phyloP scores from a whole-genome alignment of 768 basidiomycete genomes.

The Suillus brevipes region DNA sequence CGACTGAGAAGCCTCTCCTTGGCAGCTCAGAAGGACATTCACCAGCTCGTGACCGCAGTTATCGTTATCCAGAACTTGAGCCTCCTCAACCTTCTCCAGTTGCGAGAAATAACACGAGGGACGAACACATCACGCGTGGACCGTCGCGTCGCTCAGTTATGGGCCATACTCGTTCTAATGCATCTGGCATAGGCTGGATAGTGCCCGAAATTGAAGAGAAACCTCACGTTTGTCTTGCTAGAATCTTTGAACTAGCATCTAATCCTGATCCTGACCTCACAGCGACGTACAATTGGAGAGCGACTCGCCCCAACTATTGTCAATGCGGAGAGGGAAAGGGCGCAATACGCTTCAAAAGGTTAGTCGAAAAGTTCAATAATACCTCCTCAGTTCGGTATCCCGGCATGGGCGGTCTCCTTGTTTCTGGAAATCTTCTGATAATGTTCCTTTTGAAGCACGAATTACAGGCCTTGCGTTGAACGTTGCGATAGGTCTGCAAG shows the following conservation, averaged over 20 bases:
- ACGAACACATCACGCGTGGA: constrained; percentile 14
- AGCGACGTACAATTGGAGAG: constrained; percentile 45
- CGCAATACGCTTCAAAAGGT: constrained; percentile 50
- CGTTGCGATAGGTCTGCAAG: constrained; percentile 60
- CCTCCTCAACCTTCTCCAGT: constrained; percentile 1
- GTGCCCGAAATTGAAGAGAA: constrained; percentile 25
- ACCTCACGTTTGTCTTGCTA: constrained; percentile 15
- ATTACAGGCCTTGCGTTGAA: constrained; percentile 37
- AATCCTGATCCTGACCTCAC: constrained; percentile 2
- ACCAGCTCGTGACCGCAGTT: constrained; percentile 1
- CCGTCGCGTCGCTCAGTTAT: constrained; percentile 12
- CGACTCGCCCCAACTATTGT: constrained; percentile 56
- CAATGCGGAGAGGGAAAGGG: constrained; percentile 45
- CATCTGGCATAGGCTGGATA: constrained; percentile 26
- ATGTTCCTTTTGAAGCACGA: constrained; percentile 26
- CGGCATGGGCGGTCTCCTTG: not conserved
- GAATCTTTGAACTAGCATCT: not conserved
- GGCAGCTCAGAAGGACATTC: not conserved
- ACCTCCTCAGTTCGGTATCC: constrained; percentile 2
- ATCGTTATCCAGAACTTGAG: constrained; percentile 15
- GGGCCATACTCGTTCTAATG: not conserved
- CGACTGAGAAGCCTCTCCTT: constrained; percentile 13
- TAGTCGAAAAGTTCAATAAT: constrained; percentile 3
- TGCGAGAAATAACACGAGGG: constrained; percentile 14
- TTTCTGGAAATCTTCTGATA: constrained; percentile 7